These are phyloP conservation scores for Phoenix dactylifera DNA, from an alignment of 176 grass and related monocot species.

Conservation along the genomic window DNA sequence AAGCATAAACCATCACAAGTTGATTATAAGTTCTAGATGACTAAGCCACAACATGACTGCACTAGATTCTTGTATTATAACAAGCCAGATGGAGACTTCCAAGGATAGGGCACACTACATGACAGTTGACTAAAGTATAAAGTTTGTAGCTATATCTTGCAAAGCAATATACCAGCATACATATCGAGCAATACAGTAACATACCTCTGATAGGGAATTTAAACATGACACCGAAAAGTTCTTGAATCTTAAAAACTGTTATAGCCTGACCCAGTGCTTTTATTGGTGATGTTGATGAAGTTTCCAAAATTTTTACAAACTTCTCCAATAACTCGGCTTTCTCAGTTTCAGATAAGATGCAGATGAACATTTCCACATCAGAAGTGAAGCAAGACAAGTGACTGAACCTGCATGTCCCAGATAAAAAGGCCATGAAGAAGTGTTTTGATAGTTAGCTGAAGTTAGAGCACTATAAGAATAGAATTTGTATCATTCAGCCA, in stretches of 20 bases:
- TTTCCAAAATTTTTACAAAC: slow-evolving; percentile 41
- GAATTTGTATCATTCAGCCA: too few species aligned
- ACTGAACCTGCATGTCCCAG: slow-evolving; percentile 54
- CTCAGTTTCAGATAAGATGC: slow-evolving; percentile 52
- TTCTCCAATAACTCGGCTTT: slow-evolving; percentile 53
- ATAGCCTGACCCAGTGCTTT: slow-evolving; percentile 50
- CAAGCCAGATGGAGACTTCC: too few species aligned
- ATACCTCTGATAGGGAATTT: slow-evolving; percentile 47
- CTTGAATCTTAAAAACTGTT: slow-evolving; percentile 70
- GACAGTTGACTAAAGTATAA: too few species aligned
- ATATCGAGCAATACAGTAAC: neutral
- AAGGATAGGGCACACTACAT: too few species aligned
- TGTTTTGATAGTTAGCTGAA: neutral
- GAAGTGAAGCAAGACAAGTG: slow-evolving; percentile 78
- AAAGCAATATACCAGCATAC: too few species aligned
- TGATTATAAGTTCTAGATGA: too few species aligned
- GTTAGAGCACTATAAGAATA: too few species aligned
- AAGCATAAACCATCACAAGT: too few species aligned
- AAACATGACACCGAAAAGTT: slow-evolving; percentile 58
- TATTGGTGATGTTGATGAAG: slow-evolving; percentile 34
- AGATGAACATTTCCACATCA: slow-evolving; percentile 77
- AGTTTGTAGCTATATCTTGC: too few species aligned
- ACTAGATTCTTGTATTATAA: too few species aligned
- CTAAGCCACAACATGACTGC: too few species aligned
- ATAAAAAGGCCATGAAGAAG: slow-evolving; percentile 5